These are phyloP conservation scores for Globisporangium splendens DNA, from an alignment of 352 stramenopile genomes.

Conservation along the genomic window DNA sequence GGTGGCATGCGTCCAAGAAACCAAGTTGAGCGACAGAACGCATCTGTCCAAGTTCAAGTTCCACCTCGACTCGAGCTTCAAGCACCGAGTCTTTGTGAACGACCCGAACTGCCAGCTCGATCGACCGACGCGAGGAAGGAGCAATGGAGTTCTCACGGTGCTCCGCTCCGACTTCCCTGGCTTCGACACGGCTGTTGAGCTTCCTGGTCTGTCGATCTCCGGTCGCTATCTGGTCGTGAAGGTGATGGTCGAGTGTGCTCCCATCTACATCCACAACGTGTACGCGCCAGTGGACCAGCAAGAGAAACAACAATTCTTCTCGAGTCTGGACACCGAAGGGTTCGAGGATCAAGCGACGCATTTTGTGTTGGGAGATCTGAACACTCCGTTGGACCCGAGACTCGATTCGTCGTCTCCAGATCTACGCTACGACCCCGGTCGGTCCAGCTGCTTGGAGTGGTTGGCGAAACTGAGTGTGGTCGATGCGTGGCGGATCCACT, in stretches of 20 bases:
- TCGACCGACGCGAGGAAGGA: slow-evolving; percentile 1
- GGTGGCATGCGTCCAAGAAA: slow-evolving; percentile 11
- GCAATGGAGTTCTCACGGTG: not conserved
- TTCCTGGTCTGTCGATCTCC: not conserved
- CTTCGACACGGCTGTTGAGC: slow-evolving; percentile 5
- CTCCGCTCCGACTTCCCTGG: slow-evolving; percentile 4
- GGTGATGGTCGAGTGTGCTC: not conserved
- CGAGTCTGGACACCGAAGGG: slow-evolving; percentile 3
- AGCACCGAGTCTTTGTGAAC: slow-evolving; percentile 6
- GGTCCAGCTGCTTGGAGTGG: slow-evolving; percentile 14
- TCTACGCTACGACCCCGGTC: slow-evolving; percentile 8
- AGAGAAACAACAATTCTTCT: slow-evolving; percentile 7
- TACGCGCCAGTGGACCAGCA: slow-evolving; percentile 5
- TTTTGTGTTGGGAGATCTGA: slow-evolving; percentile 16
- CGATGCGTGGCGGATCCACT: slow-evolving; percentile 13
- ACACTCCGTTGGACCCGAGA: slow-evolving; percentile 6
- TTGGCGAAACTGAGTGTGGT: slow-evolving; percentile 2
- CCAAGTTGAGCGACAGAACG: slow-evolving; percentile 4
- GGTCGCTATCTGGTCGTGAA: slow-evolving; percentile 8
- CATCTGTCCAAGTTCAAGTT: slow-evolving; percentile 8
- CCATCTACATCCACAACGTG: slow-evolving; percentile 15
- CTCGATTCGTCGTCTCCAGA: slow-evolving; percentile 9
- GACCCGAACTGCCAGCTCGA: not conserved
- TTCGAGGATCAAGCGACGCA: slow-evolving; percentile 5
- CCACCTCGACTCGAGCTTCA: slow-evolving; percentile 5